These are phyloP conservation scores for Clohesyomyces aquaticus DNA, from an alignment of 495 filamentous ascomycete genomes.

Conservation along the genomic window DNA sequence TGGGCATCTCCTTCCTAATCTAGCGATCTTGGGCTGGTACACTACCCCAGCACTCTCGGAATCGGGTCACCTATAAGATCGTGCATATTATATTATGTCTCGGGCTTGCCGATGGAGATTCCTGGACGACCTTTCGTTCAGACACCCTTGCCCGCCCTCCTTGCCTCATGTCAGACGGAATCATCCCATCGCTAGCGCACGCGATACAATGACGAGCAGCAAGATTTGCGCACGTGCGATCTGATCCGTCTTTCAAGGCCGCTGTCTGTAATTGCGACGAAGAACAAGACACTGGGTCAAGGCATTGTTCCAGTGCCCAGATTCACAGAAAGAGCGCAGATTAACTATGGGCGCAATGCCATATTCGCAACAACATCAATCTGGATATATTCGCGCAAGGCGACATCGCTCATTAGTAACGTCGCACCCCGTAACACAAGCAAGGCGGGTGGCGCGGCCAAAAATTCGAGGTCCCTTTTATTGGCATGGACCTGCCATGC, in stretches of 20 bases:
- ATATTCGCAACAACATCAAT: neutral
- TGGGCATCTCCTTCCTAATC: slow-evolving; percentile 14
- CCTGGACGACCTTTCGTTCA: neutral
- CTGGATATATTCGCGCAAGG: neutral
- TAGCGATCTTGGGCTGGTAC: neutral
- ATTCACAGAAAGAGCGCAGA: neutral
- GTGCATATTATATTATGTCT: slow-evolving; percentile 13
- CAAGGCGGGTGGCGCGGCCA: neutral
- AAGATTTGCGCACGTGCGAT: slow-evolving; percentile 6
- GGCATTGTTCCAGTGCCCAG: neutral
- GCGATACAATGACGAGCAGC: slow-evolving; percentile 11
- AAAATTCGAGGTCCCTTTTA: neutral
- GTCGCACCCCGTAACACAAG: neutral
- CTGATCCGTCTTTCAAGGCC: neutral
- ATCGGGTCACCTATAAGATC: slow-evolving; percentile 7
- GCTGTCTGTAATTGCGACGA: neutral
- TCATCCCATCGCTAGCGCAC: slow-evolving; percentile 11
- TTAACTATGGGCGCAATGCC: neutral
- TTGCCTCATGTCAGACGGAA: slow-evolving; percentile 3
- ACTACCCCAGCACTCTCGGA: neutral
- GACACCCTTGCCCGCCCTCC: neutral
- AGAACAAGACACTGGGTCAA: neutral
- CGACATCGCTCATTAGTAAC: neutral
- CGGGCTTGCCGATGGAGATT: slow-evolving; percentile 1
- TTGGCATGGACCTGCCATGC: too few species aligned